These are phyloP conservation scores for Eucalyptus sp. DNA, from an alignment of 345 rosid species.

Conservation along the genomic window DNA sequence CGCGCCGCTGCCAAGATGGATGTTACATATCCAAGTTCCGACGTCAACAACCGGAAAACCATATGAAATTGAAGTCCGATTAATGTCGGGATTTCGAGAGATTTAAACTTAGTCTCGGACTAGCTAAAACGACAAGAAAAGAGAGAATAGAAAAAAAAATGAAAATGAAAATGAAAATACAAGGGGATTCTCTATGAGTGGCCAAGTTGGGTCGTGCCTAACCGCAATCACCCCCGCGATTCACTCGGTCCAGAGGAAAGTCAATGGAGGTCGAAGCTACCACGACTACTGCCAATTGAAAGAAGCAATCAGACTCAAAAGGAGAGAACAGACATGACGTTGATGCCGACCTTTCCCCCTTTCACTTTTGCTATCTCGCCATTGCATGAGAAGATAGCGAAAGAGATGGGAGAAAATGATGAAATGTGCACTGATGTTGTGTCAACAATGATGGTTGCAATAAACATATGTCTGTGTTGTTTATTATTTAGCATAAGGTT, in stretches of 20 bases:
- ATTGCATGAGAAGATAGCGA: neutral
- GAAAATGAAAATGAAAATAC: neutral
- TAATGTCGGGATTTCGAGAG: neutral
- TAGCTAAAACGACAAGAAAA: neutral
- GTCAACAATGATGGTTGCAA: neutral
- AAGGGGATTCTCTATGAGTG: neutral
- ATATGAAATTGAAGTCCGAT: neutral
- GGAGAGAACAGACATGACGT: neutral
- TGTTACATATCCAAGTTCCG: neutral
- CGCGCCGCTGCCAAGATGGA: neutral
- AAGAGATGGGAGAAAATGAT: neutral
- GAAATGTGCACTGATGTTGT: neutral
- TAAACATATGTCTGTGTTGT: neutral
- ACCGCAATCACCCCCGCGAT: neutral
- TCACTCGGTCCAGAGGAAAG: neutral
- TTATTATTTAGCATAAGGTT: neutral
- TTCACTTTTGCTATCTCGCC: neutral
- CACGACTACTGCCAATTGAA: neutral
- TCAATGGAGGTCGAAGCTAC: neutral
- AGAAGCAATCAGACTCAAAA: neutral
- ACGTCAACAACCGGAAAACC: neutral
- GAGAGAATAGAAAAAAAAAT: neutral
- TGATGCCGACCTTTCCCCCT: neutral
- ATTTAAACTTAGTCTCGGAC: neutral
- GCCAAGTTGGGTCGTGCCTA: neutral